Conservation (phyloP, 192 early-diverging fungal genomes). For the Entophlyctis helioformis region DNA sequence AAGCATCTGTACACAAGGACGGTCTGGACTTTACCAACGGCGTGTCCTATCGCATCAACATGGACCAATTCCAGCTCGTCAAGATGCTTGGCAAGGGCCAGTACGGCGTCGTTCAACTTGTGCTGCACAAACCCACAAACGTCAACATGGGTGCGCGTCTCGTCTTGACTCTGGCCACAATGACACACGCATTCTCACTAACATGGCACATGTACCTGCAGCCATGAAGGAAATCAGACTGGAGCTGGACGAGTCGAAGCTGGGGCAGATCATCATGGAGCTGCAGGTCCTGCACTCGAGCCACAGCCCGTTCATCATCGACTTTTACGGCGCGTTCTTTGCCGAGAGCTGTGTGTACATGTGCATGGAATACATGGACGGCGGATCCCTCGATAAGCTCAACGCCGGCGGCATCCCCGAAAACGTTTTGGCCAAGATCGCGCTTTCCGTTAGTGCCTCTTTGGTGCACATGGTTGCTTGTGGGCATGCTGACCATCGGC, state of each 20-base stretch:
- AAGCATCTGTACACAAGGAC: constrained; percentile 78
- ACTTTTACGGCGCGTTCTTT: constrained; percentile 96
- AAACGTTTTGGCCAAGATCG: constrained; percentile 62
- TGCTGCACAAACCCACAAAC: constrained; percentile 73
- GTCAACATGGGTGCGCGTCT: constrained; percentile 71
- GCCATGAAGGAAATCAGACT: constrained; percentile 79
- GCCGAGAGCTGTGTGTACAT: constrained; percentile 94
- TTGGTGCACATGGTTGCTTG: background rate
- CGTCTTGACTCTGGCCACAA: too few relatives aligned
- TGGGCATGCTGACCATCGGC: background rate
- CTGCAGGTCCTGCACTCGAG: constrained; percentile 85
- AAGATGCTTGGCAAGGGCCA: constrained; percentile 82
- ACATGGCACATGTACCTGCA: too few relatives aligned
- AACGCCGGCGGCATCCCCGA: constrained; percentile 75
- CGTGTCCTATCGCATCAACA: constrained; percentile 75
- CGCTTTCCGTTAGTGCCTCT: constrained; percentile 44
- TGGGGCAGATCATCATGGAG: constrained; percentile 95
- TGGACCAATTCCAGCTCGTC: constrained; percentile 64
- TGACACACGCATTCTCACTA: too few relatives aligned
- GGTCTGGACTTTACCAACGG: constrained; percentile 89
- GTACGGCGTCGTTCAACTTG: constrained; percentile 86
- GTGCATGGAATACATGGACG: constrained; percentile 98
- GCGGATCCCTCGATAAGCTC: constrained; percentile 79
- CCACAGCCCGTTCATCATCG: constrained; percentile 82
- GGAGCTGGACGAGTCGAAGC: constrained; percentile 74